phyloP scores from a whole-genome alignment of 345 rosid genomes.

The Melaleuca alternifolia region DNA sequence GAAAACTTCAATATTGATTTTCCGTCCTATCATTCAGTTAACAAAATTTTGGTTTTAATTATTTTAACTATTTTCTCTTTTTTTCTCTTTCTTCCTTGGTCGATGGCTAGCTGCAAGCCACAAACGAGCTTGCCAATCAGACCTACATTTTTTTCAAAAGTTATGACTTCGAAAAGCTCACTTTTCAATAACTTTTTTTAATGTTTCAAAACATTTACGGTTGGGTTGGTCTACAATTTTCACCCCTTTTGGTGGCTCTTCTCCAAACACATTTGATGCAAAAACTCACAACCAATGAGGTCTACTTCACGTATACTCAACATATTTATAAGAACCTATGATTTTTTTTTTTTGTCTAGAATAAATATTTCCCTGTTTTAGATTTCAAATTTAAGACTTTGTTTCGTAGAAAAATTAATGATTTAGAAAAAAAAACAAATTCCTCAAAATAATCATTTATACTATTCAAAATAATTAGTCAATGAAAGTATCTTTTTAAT shows the following conservation, averaged over 20 bases:
- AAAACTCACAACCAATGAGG: not conserved
- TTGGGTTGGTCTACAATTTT: not conserved
- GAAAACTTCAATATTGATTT: too few relatives aligned
- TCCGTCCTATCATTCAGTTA: too few relatives aligned
- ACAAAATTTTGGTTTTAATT: too few relatives aligned
- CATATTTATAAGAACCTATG: not conserved
- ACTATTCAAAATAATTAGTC: not conserved
- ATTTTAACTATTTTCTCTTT: too few relatives aligned
- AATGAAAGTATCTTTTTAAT: not conserved
- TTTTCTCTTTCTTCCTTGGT: too few relatives aligned
- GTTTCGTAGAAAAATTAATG: not conserved
- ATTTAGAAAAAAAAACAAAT: fast-evolving
- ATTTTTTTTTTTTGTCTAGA: too few relatives aligned
- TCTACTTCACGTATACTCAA: fast-evolving
- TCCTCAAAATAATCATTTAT: not conserved
- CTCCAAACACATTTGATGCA: not conserved
- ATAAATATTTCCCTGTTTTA: not conserved
- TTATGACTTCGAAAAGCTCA: not conserved
- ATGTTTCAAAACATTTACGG: not conserved
- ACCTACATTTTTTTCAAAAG: too few relatives aligned
- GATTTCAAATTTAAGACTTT: too few relatives aligned
- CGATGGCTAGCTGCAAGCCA: too few relatives aligned
- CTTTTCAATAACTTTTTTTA: too few relatives aligned
- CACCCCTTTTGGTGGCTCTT: too few relatives aligned
- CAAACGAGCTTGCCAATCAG: too few relatives aligned